These are phyloP conservation scores for Annulohypoxylon stygium DNA, from an alignment of 495 filamentous ascomycete genomes.

Conservation along the genomic window DNA sequence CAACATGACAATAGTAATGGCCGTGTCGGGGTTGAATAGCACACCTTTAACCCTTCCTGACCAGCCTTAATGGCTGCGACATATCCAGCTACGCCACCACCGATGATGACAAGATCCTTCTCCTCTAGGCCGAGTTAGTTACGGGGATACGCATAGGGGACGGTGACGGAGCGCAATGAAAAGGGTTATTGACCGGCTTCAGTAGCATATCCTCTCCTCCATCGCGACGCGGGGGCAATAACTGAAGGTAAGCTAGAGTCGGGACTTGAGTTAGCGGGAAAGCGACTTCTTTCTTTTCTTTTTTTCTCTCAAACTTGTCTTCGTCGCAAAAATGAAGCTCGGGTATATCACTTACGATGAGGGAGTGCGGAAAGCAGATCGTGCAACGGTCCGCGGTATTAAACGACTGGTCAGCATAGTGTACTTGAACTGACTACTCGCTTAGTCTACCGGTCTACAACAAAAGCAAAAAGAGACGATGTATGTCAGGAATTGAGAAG, in stretches of 20 bases:
- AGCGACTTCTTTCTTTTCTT: slow-evolving; percentile 34
- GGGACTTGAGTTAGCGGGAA: slow-evolving; percentile 49
- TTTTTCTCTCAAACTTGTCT: neutral
- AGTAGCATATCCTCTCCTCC: slow-evolving; percentile 80
- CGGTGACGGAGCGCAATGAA: neutral
- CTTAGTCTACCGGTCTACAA: slow-evolving; percentile 25
- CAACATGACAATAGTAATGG: slow-evolving; percentile 8
- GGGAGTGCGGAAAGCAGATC: slow-evolving; percentile 70
- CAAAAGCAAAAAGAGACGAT: slow-evolving; percentile 47
- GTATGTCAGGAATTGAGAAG: slow-evolving; percentile 39
- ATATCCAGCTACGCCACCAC: slow-evolving; percentile 98
- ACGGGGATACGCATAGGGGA: neutral
- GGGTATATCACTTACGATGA: slow-evolving; percentile 59
- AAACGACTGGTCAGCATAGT: slow-evolving; percentile 80
- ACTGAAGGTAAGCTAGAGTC: slow-evolving; percentile 67
- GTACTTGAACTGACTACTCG: slow-evolving; percentile 9
- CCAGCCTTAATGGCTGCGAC: slow-evolving; percentile 99
- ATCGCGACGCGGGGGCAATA: slow-evolving; percentile 69
- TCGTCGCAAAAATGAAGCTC: slow-evolving; percentile 33
- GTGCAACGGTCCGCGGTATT: slow-evolving; percentile 74
- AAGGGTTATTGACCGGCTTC: slow-evolving; percentile 74
- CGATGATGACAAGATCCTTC: slow-evolving; percentile 93
- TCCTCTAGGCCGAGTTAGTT: slow-evolving; percentile 70
- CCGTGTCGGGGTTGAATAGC: slow-evolving; percentile 36
- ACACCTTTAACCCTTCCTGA: slow-evolving; percentile 95